A percentile compares a stretch with the other conserved stretches of the same genome.
These are phyloP conservation scores for Verticillium nonalfalfae DNA, from an alignment of 2,329 filamentous ascomycete species.

Conservation along the genomic window DNA sequence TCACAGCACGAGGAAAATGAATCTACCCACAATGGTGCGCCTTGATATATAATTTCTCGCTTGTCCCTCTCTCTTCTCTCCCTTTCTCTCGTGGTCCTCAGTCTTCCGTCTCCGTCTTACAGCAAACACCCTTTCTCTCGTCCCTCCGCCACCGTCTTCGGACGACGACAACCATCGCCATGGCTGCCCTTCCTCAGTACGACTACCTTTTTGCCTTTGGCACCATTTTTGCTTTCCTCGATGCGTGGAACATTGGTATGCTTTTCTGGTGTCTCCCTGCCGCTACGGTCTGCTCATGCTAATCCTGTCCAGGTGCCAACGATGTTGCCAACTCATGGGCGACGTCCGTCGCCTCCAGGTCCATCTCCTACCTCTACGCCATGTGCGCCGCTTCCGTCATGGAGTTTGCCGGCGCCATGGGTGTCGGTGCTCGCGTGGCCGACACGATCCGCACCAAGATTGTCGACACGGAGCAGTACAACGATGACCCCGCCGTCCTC, in stretches of 20 bases:
- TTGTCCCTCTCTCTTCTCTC: not conserved
- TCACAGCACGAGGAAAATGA: not conserved
- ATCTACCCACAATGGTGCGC: not conserved
- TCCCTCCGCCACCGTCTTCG: not conserved
- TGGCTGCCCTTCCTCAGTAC: slow-evolving; percentile 42
- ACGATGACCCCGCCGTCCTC: slow-evolving; percentile 39
- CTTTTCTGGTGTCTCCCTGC: not conserved
- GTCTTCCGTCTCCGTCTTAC: not conserved
- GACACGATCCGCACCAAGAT: slow-evolving; percentile 57
- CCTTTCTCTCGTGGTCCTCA: not conserved
- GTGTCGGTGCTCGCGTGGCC: slow-evolving; percentile 54
- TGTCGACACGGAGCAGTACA: slow-evolving; percentile 41
- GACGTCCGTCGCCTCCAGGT: slow-evolving; percentile 66
- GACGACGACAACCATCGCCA: slow-evolving; percentile 8
- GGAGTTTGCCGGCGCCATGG: slow-evolving; percentile 56
- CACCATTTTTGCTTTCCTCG: slow-evolving; percentile 58
- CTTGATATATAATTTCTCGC: not conserved
- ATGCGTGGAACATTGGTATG: slow-evolving; percentile 59
- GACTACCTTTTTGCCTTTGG: slow-evolving; percentile 59
- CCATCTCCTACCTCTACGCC: slow-evolving; percentile 54
- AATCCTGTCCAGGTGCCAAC: slow-evolving; percentile 30
- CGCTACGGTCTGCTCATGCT: not conserved
- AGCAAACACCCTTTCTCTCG: not conserved
- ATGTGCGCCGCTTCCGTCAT: slow-evolving; percentile 52
- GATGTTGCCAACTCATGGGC: slow-evolving; percentile 76